Percentiles rank a stretch among this genome's conserved stretches.
phyloP scores from a whole-genome alignment of 2,329 filamentous ascomycete genomes.

The Curvularia spicifera region DNA sequence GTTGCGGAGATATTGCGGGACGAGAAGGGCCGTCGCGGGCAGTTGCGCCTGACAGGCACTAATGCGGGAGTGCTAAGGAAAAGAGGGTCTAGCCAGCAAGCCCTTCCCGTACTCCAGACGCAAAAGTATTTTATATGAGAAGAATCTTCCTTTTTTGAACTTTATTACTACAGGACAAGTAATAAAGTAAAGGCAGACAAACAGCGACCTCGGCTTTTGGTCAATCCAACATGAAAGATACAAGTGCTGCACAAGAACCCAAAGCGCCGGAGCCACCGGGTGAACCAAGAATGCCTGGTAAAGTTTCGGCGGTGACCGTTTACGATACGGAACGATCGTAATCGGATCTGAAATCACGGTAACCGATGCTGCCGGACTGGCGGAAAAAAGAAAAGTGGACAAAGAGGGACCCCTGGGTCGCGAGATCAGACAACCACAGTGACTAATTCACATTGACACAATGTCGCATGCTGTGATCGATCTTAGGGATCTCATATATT shows the following conservation, averaged over 20 bases:
- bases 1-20: neutral
- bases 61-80: neutral
- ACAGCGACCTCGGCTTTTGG: too few species aligned
- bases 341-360: neutral
- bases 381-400: neutral
- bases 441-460: neutral
- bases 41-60: neutral
- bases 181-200: too few species aligned
- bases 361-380: neutral
- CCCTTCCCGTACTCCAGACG: neutral
- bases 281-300: neutral
- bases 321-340: neutral
- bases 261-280: neutral
- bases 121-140: neutral
- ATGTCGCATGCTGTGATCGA: neutral
- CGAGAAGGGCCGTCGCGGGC: neutral
- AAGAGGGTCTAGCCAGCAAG: neutral
- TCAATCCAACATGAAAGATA: neutral
- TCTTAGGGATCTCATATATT: neutral
- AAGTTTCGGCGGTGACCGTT: neutral
- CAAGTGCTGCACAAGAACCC: neutral
- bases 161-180: too few species aligned
- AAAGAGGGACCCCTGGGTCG: neutral
- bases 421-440: neutral
- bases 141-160: neutral